Evolutionary conservation across 768 basidiomycete species (phyloP).

Genomic region (Trametes elegans): DNA sequence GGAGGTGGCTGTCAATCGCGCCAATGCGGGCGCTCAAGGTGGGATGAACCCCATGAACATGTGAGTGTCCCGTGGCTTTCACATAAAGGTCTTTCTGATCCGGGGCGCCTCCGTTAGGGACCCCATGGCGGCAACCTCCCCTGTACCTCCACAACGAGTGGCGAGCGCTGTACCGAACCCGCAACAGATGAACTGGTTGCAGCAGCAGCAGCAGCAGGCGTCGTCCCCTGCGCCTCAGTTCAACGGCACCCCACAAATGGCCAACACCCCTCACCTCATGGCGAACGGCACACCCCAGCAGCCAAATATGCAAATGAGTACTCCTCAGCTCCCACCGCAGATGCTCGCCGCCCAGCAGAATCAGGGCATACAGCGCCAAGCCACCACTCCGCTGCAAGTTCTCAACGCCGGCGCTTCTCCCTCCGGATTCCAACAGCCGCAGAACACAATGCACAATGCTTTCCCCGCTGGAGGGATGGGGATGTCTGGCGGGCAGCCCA

Average conservation of each 20-base stretch:
- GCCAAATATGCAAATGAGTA: constrained; percentile 9
- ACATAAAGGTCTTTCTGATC: neutral
- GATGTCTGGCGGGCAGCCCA: neutral
- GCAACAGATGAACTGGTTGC: constrained; percentile 3
- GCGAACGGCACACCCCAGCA: constrained; percentile 8
- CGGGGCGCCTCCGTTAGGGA: neutral
- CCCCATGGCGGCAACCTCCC: constrained; percentile 5
- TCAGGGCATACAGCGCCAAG: constrained; percentile 5
- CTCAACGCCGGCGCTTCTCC: neutral
- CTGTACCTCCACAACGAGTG: constrained; percentile 8
- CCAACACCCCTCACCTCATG: neutral
- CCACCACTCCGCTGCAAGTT: constrained; percentile 11
- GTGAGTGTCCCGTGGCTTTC: neutral
- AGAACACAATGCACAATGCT: constrained; percentile 1
- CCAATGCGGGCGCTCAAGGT: neutral
- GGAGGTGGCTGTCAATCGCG: neutral
- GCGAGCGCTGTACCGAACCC: constrained; percentile 3
- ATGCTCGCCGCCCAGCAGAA: constrained; percentile 6
- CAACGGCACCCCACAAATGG: constrained; percentile 7
- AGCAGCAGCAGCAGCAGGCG: constrained; percentile 2
- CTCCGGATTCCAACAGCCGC: neutral
- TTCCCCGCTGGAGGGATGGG: constrained; percentile 1
- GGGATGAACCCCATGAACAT: neutral
- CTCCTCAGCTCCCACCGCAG: constrained; percentile 15
- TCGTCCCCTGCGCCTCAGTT: constrained; percentile 10